Evolutionary conservation across 208 protist species (phyloP), one percentile per base, ranked within the genome.

Genomic region (Naegleria gruberi): DNA sequence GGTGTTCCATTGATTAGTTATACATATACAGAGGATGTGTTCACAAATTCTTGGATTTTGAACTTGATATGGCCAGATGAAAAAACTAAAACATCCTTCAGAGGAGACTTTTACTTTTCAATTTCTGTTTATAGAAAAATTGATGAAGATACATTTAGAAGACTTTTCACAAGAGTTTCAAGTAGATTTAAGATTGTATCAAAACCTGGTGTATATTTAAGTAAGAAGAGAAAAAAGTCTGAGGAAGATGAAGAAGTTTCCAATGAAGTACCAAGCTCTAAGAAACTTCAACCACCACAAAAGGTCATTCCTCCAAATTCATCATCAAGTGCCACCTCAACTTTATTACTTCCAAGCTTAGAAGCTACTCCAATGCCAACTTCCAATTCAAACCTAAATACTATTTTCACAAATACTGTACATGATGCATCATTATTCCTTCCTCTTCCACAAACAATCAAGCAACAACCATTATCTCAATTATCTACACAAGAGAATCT

Each of bases 51-150:
- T 30, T 84, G 81, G 81, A 84, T 45, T 84, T 45, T 84, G 44
- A 46, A 45, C 44, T 43, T 84, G 19, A 84, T 45, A 26, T 84
- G 81, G 81, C 81, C 81, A 44, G 81, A 84, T 30, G 81, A 84
- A 15, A 84, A 44, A 45, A 84, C 81, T 30, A 84, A 84, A 43
- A 84, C 30, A 10, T 42, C 81, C 0, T 84, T 84, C 44, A 17
- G 81, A 6, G 81, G 81, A 45, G 81, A 84, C 17, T 84, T 84
- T 44, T 84, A 45, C 42, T 84, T 84, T 45, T 40, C 12, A 23
- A 30, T 84, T 45, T 42, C 81, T 26, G 42, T 84, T 4, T 84
- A 34, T 37, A 41, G 81, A 41, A 84, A 45, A 45, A 26, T 45
- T 23, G 81, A 84, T 45, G 81, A 41, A 34, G 81, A 84, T 34